Conservation (phyloP, 1,284 basidiomycete species). For the Boletus nobilissimus region DNA sequence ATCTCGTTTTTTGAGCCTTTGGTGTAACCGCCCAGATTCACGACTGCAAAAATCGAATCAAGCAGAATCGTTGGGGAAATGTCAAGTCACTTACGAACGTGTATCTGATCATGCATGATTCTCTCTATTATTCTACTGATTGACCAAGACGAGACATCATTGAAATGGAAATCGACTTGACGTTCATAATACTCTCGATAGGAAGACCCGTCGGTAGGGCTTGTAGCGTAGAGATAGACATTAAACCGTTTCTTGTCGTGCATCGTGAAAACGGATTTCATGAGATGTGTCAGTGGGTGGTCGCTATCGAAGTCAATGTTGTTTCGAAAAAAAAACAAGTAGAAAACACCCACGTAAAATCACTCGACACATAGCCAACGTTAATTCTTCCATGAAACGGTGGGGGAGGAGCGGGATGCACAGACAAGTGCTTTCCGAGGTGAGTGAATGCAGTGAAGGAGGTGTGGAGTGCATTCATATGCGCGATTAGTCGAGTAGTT, state of each 20-base stretch:
- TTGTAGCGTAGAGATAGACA: constrained; percentile 66
- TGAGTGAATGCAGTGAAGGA: constrained; percentile 61
- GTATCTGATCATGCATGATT: constrained; percentile 62
- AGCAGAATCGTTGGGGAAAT: constrained; percentile 11
- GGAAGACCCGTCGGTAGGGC: constrained; percentile 60
- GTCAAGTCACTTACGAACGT: constrained; percentile 54
- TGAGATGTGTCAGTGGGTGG: constrained; percentile 70
- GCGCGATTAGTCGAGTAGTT: constrained; percentile 64
- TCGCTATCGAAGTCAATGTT: constrained; percentile 49
- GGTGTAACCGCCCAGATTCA: constrained; percentile 73
- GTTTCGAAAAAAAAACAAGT: background rate
- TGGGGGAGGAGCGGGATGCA: constrained; percentile 58
- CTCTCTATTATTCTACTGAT: constrained; percentile 56
- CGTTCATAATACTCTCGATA: constrained; percentile 64
- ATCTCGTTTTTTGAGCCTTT: constrained; percentile 72
- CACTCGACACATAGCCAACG: constrained; percentile 68
- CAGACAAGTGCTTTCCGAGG: constrained; percentile 34
- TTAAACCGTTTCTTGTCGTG: constrained; percentile 61
- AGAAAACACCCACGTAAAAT: constrained; percentile 56
- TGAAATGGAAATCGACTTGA: constrained; percentile 56
- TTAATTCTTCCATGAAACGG: constrained; percentile 58
- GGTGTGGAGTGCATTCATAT: constrained; percentile 66
- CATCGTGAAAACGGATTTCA: constrained; percentile 68
- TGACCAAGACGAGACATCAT: constrained; percentile 62
- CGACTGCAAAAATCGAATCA: constrained; percentile 46